Percentiles rank a stretch among this genome's conserved stretches.
Conservation (phyloP, 2,329 filamentous ascomycete genomes). For the Dactylonectria estremocensis region DNA sequence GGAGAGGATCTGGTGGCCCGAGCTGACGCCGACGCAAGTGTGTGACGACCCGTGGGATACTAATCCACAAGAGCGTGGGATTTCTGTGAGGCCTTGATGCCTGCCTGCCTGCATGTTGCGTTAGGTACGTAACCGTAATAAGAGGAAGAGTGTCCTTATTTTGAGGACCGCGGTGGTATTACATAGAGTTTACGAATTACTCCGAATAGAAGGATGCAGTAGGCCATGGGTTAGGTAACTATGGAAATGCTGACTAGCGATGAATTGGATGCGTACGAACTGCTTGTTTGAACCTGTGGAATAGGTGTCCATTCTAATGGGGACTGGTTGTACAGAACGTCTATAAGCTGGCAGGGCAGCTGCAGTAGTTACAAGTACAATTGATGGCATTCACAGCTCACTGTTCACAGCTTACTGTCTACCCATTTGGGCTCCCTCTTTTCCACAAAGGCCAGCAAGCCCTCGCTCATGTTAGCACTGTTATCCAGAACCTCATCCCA, state of each 20-base stretch:
- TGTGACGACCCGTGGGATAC: background rate
- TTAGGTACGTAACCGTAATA: too few species aligned
- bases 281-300: background rate
- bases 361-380: background rate
- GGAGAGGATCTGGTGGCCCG: background rate
- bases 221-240: background rate
- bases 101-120: background rate
- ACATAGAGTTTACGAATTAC: background rate
- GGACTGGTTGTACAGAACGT: background rate
- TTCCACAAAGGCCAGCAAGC: conserved; percentile 80
- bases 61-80: background rate
- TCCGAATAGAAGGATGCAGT: background rate
- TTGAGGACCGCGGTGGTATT: background rate
- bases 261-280: background rate
- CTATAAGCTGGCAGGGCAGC: background rate
- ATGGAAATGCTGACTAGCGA: conserved; percentile 20
- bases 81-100: background rate
- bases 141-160: too few species aligned
- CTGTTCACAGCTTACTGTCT: conserved; percentile 66
- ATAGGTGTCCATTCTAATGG: background rate
- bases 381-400: background rate
- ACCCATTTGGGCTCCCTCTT: conserved; percentile 78
- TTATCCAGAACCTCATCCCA: conserved; percentile 72
- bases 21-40: background rate
- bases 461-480: conserved; percentile 80